Base-by-base conservation (phyloP, 139 green algal species). In the Chlamydomonas sp. region DNA sequence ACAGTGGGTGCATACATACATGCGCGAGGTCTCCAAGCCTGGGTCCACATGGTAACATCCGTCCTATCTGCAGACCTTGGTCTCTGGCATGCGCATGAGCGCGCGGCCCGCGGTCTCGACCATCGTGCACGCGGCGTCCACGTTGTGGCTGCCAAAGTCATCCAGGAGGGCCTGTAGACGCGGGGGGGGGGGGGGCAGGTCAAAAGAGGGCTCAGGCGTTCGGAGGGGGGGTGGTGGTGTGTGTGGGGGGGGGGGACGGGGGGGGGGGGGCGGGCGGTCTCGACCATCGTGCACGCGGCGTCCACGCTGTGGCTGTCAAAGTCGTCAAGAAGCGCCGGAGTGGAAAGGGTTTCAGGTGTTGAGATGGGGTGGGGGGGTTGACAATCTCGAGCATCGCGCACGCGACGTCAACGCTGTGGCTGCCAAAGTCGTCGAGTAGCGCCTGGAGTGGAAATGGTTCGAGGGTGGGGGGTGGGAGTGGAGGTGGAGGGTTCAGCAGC, bases 351-450 rank as follows among this genome's bases (percentile, higher is more conserved):
- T 20, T n/a, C 13, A 0, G 20, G 13, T 20, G 16, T n/a, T n/a
- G n/a, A n/a, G n/a, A n/a, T n/a, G n/a, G n/a, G n/a, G n/a, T 73
- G 73, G 91, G 97, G 34, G 86, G 77, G 2, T 92, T 94, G 31
- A 85, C 88, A 0, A 70, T 85, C 80, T 98, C 92, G 50, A 98
- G 79, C 63, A 98, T 63, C 2, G 81, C 76, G 38, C 85, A 92
- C 16, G 91, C 85, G 3, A 87, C 80, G 50, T 98, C 93, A 6
- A 98, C 85, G 67, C 90, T 95, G 77, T 91, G 78, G 31, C 87
- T 80, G 1, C 59, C 39, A 58, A 98, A 97, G 73, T 98, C 90
- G 62, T 98, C 92, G 60, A 96, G 78, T 60, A 90, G n/a, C n/a
- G n/a, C n/a, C n/a, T n/a, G n/a, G n/a, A n/a, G n/a, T n/a, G n/a